phyloP scores from a whole-genome alignment of 2,329 filamentous ascomycete species.

The Paradendryphiella salina region DNA sequence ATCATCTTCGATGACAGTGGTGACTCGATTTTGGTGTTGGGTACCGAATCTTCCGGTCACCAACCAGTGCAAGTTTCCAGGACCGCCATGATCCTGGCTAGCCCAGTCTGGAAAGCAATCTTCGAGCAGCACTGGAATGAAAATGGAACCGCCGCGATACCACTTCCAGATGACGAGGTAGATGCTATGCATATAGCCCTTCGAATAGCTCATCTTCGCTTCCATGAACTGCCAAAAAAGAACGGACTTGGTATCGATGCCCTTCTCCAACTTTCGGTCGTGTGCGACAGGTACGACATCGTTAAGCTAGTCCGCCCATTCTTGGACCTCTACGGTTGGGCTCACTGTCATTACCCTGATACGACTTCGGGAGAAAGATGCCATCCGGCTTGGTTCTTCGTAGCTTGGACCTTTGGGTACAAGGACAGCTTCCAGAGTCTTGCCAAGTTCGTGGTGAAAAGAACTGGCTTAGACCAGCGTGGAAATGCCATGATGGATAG shows the following conservation, averaged over 20 bases:
- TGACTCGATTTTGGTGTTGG: conserved; percentile 14
- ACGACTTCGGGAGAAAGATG: conserved; percentile 1
- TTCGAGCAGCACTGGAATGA: conserved; percentile 17
- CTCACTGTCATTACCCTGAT: conserved; percentile 9
- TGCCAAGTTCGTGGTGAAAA: conserved; percentile 8
- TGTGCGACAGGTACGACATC: conserved; percentile 40
- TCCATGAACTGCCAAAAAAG: conserved; percentile 9
- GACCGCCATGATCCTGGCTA: conserved; percentile 19
- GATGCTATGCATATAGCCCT: conserved; percentile 10
- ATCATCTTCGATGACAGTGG: conserved; percentile 13
- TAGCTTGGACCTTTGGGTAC: conserved; percentile 25
- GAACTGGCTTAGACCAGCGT: conserved; percentile 5
- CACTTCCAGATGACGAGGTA: conserved; percentile 21
- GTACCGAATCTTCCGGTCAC: conserved; percentile 4
- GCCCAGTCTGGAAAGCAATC: conserved; percentile 28
- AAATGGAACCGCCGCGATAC: conserved; percentile 24
- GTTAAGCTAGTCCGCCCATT: conserved; percentile 29
- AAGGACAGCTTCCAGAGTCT: conserved; percentile 15
- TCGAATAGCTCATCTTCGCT: conserved; percentile 12
- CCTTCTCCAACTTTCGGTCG: conserved; percentile 31
- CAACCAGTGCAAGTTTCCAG: conserved; percentile 20
- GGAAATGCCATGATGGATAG: conserved; percentile 1
- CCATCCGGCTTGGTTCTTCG: conserved; percentile 16
- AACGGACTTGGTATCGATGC: conserved; percentile 19
- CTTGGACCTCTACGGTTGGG: conserved; percentile 20